Base-by-base conservation (phyloP, 1,284 basidiomycete genomes). In the Inonotus obliquus region DNA sequence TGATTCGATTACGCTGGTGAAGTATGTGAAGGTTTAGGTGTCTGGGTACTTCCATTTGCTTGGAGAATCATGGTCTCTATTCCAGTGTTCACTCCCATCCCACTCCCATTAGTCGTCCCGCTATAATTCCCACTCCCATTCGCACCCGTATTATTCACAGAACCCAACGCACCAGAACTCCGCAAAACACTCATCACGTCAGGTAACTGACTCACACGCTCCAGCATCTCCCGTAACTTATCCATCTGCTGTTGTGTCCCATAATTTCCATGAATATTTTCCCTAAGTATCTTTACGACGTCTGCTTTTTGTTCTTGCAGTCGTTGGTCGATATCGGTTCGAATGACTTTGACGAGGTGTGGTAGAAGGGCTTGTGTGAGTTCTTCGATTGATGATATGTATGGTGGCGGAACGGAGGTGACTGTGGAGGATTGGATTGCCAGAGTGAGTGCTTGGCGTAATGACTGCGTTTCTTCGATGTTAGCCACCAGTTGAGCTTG, bases 281-380 rank as follows among this genome's bases (percentile, higher is more conserved):
- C 61, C n/a, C 51, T 48, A n/a, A 62, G 21, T 9, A 58, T n/a
- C 32, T 57, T 39, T 23, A 53, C 32, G 29, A 62, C 37, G 17
- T 62, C 57, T 27, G 48, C n/a, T 6, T 56, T 56, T 39, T 38
- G 27, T 19, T 52, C 48, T n/a, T 27, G 14, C 14, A 62, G 21
- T 2, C 29, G 39, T 6, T 17, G 13, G 19, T 45, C 51, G 29
- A 62, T 11, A 6, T 62, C 56, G 3, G 27, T 51, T 27, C 57
- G 51, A 11, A 63, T 51, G 32, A 53, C 44, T 44, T 63, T 57
- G 37, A 63, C 27, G n/a, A 63, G 21, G 9, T 35, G 57, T 14
- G 61, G 61, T 13, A 55, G 44, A 7, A 63, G 39, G 17, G 52
- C 51, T 11, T 19, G 52, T 9, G 39, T 41, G 37, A 63, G 41